A percentile compares a stretch with the other conserved stretches of the same genome.
Evolutionary conservation across 2,329 filamentous ascomycete species (phyloP).

Genomic region (Pseudopithomyces maydicus): DNA sequence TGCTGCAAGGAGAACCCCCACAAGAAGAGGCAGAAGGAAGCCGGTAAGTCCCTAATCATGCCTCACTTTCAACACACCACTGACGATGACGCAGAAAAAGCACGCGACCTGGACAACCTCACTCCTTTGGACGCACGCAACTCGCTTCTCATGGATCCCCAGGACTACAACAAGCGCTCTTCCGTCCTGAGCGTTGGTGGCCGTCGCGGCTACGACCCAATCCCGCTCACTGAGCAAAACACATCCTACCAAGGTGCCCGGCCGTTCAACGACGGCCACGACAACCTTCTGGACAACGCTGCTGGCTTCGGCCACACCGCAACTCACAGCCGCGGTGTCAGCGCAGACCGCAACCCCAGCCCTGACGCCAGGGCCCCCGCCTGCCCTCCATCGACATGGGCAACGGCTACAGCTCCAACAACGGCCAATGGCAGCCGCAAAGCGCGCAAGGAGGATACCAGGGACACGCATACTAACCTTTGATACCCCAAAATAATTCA

Average conservation of each 20-base stretch:
- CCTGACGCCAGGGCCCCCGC: slow-evolving; percentile 29
- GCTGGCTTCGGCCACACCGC: slow-evolving; percentile 38
- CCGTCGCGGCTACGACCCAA: slow-evolving; percentile 41
- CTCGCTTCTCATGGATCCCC: slow-evolving; percentile 75
- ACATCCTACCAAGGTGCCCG: slow-evolving; percentile 33
- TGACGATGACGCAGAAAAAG: slow-evolving; percentile 66
- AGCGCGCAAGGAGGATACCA: slow-evolving; percentile 20
- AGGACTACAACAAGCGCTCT: slow-evolving; percentile 51
- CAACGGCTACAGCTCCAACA: slow-evolving; percentile 25
- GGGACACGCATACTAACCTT: slow-evolving; percentile 31
- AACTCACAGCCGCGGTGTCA: slow-evolving; percentile 29
- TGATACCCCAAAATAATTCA: slow-evolving; percentile 21
- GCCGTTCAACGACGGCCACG: slow-evolving; percentile 31
- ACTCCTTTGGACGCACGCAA: slow-evolving; percentile 88
- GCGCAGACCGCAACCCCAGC: slow-evolving; percentile 27
- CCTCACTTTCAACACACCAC: slow-evolving; percentile 7
- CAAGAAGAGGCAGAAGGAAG: slow-evolving; percentile 83
- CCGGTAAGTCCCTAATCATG: slow-evolving; percentile 66
- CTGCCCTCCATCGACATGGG: slow-evolving; percentile 36
- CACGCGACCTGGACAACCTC: slow-evolving; percentile 78
- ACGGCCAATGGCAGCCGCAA: slow-evolving; percentile 30
- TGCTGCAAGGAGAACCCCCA: slow-evolving; percentile 90
- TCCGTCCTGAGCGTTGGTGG: slow-evolving; percentile 37
- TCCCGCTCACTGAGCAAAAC: slow-evolving; percentile 43
- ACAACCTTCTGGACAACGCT: slow-evolving; percentile 41